phyloP scores from a whole-genome alignment of 352 stramenopile species.

The Globisporangium megalacanthum region DNA sequence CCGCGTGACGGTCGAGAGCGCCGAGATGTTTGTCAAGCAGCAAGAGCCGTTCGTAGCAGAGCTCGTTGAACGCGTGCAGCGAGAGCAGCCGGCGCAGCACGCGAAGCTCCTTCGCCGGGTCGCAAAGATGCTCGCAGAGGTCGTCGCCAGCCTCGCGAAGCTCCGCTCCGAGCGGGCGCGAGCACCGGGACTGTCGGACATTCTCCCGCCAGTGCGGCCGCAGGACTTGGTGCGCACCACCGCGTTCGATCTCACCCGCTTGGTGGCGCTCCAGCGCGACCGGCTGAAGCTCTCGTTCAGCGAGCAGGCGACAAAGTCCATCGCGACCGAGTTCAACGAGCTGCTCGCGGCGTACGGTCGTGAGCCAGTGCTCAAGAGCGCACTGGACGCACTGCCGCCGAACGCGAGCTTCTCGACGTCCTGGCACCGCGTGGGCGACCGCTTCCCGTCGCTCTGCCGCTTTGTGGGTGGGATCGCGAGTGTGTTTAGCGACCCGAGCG shows the following conservation, averaged over 20 bases:
- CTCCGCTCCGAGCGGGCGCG: slow-evolving; percentile 6
- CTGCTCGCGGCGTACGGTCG: slow-evolving; percentile 3
- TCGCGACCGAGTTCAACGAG: slow-evolving; percentile 3
- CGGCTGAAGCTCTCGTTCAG: slow-evolving; percentile 4
- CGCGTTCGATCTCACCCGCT: slow-evolving; percentile 10
- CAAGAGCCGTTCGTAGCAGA: slow-evolving; percentile 1
- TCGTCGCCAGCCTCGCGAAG: background rate
- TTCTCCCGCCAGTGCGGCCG: slow-evolving; percentile 9
- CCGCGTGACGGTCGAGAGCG: slow-evolving; percentile 11
- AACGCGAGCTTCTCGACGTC: slow-evolving; percentile 6
- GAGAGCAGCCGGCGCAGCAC: background rate
- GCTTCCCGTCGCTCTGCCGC: slow-evolving; percentile 8
- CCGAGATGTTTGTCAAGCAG: slow-evolving; percentile 11
- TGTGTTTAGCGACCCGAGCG: slow-evolving; percentile 1
- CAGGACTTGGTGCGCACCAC: slow-evolving; percentile 6
- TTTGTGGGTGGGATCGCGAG: slow-evolving; percentile 5
- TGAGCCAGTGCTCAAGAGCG: background rate
- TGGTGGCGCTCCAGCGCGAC: slow-evolving; percentile 10
- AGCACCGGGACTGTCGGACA: slow-evolving; percentile 7
- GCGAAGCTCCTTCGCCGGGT: background rate
- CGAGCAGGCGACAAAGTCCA: background rate
- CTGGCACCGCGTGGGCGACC: slow-evolving; percentile 3
- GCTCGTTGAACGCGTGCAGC: background rate
- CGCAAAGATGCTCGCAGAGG: slow-evolving; percentile 7
- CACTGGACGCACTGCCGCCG: background rate